Base-by-base conservation (phyloP, 23 red algal genomes). In the Cyanidium caldarium region DNA sequence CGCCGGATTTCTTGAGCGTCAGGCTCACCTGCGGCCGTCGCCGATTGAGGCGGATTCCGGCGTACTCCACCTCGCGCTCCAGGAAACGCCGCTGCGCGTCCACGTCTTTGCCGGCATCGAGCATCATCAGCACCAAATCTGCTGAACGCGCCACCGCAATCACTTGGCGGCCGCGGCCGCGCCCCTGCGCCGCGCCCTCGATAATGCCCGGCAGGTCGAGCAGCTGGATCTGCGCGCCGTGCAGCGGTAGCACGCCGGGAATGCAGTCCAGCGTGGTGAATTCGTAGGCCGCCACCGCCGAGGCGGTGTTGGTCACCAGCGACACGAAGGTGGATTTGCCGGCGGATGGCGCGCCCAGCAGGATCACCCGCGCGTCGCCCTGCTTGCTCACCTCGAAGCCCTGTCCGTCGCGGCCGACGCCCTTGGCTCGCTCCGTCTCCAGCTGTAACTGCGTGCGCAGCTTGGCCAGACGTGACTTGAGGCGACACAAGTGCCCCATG, bases 131-230 rank as follows among this genome's bases (percentile, higher is more conserved):
- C 30, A 98, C 87, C 25, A 98, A 70, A 65, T 87, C 75, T 37
- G 83, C 87, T 13, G 92, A 98, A 13, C 92, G 77, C 5, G 92
- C 92, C 44, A 98, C 83, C 13, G 92, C 92, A 80, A 98, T 98
- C 29, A 98, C 92, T 44, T 98, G 92, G 16, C 84, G 68, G 3
- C 92, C 92, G 34, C 92, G 69, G 1, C 92, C 92, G 58, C 87
- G 87, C 23, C 92, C 92, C 51, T 98, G 83, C 37, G 87, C 82
- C 2, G 92, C 92, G 33, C 92, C 92, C 77, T 98, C 92, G 57
- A 98, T 98, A 43, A 98, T 98, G 40, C 92, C 92, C 0, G 92
- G 92, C 5, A 98, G 66, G 72, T 98, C 92, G 33, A 98, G 70
- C 38, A 98, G 30, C 41, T 98, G 92, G 68, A 98, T 86, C 71